Conservation (phyloP, 106 monocot genomes). For the Posidonia australis region DNA sequence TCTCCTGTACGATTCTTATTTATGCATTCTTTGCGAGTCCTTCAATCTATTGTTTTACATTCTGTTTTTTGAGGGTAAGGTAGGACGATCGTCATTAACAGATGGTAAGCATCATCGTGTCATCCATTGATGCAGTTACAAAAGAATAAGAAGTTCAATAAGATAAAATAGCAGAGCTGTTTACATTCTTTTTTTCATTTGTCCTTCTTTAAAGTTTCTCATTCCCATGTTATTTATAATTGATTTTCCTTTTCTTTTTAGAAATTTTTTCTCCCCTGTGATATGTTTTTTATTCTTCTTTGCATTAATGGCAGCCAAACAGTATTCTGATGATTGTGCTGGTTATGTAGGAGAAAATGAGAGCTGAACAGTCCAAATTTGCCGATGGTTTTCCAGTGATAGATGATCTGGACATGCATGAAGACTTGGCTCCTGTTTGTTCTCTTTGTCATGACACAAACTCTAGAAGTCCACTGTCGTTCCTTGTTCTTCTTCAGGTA, state of each 20-base stretch:
- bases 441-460: constrained; percentile 70
- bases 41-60: too few species aligned
- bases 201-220: background rate
- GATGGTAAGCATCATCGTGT: too few species aligned
- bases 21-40: too few species aligned
- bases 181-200: too few species aligned
- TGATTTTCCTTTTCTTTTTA: background rate
- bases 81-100: too few species aligned
- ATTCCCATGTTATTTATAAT: background rate
- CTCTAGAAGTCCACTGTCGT: constrained; percentile 62
- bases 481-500: constrained; percentile 89
- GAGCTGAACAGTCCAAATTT: constrained; percentile 76
- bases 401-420: constrained; percentile 25
- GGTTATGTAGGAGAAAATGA: constrained; percentile 68
- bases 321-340: background rate
- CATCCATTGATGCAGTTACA: too few species aligned
- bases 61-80: too few species aligned
- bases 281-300: background rate
- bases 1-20: too few species aligned
- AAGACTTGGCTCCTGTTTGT: constrained; percentile 56
- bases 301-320: background rate
- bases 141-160: too few species aligned
- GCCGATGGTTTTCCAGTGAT: constrained; percentile 32
- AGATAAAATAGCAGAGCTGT: too few species aligned
- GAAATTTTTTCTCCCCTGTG: background rate